Evolutionary conservation across 371 early-diverging fungal species (phyloP), one percentile per base, ranked within the genome.

Genomic region (Nematocida sp.): DNA sequence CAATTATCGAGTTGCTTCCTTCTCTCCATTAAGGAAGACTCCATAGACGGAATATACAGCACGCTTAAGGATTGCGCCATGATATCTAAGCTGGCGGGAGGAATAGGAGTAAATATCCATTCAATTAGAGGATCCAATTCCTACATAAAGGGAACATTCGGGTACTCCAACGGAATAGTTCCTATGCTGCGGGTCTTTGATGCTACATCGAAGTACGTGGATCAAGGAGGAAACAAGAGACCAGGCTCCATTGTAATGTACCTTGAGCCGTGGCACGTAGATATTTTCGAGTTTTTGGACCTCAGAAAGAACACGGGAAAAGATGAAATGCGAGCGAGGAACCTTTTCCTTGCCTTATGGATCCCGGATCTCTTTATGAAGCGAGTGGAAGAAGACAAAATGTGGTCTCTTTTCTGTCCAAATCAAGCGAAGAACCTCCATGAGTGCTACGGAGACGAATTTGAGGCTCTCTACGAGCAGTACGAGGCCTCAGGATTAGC

Each of bases 291-390:
- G 55, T 97, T 97, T 84, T 83, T 98, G 64, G 97, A 96, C 65
- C 84, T 98, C 77, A 89, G 91, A 84, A 96, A 95, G 87, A 98
- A 97, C 87, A 91, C 92, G 57, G 97, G 99, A 75, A 92, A 91
- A 81, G 99, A 98, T 76, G 97, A 97, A 85, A 84, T 86, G 66
- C 89, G 99, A 51, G 94, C 97, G 1, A 91, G 97, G 64, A 95
- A 96, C 83, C 82, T 97, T 42, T 97, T 97, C 84, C 90, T 90
- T 79, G 97, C 92, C 0, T 86, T 97, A 61, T 98, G 97, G 97
- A 89, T 98, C 28, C 92, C 94, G n/a, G 97, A 99, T 84, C 84
- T 98, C 71, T 98, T 98, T 82, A 98, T 98, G 99, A 84, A 91
- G 82, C 89, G 97, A 77, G 97, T 97, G 18, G 91, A 93, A 78